These are phyloP conservation scores for Pseudogymnoascus sp. DNA, from an alignment of 2,329 filamentous ascomycete genomes.

Conservation along the genomic window DNA sequence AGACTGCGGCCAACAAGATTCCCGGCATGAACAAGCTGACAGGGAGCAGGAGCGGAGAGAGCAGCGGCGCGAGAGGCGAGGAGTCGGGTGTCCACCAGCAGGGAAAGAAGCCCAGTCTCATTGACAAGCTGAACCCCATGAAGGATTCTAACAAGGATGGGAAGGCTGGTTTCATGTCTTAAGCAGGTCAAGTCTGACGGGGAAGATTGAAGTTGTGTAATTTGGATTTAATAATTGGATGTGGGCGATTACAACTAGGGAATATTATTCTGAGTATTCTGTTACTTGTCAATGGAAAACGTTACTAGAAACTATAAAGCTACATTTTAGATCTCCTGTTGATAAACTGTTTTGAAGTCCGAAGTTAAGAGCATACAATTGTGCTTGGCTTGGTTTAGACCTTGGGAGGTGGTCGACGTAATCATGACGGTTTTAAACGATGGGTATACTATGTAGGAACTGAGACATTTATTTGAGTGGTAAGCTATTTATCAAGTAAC, in stretches of 20 bases:
- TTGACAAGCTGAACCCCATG: conserved; percentile 49
- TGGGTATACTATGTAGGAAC: not conserved
- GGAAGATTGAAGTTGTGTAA: not conserved
- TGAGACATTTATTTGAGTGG: not conserved
- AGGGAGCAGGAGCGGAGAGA: not conserved
- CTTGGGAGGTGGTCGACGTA: not conserved
- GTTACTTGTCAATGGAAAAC: not conserved
- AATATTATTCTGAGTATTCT: not conserved
- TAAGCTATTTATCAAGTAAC: not conserved
- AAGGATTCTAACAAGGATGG: conserved; percentile 49
- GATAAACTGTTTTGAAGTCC: not conserved
- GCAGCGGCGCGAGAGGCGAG: not conserved
- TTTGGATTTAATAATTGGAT: conserved; percentile 5
- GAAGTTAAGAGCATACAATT: not conserved
- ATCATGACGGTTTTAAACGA: not conserved
- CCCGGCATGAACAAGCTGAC: not conserved
- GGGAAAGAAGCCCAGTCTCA: conserved; percentile 40
- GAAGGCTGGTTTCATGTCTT: conserved; percentile 48
- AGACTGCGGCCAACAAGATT: not conserved
- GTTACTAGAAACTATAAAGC: not conserved
- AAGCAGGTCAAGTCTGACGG: conserved; percentile 15
- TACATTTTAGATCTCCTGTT: not conserved
- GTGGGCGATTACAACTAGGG: conserved; percentile 3
- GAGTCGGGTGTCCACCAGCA: not conserved
- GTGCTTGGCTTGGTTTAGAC: not conserved